Percentiles rank a stretch among this genome's conserved stretches.
These are phyloP conservation scores for Gloeophyllum trabeum DNA, from an alignment of 768 basidiomycete species.

Conservation along the genomic window DNA sequence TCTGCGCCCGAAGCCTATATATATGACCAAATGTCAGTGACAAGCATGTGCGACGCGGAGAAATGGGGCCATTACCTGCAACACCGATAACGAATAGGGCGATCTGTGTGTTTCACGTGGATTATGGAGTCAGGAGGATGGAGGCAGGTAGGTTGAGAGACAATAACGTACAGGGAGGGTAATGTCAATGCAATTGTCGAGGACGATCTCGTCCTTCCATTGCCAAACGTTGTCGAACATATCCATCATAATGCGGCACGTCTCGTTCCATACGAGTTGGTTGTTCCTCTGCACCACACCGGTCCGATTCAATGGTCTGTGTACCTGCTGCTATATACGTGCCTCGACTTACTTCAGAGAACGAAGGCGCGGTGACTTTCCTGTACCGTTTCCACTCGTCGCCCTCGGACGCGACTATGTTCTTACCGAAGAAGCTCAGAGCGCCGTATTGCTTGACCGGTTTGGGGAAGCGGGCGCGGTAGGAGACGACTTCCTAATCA, in stretches of 20 bases:
- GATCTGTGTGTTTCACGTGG: too few relatives aligned
- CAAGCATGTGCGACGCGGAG: too few relatives aligned
- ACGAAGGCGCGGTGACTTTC: slow-evolving; percentile 50
- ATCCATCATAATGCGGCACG: slow-evolving; percentile 18
- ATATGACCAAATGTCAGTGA: too few relatives aligned
- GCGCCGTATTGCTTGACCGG: slow-evolving; percentile 32
- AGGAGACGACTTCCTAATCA: slow-evolving; percentile 42
- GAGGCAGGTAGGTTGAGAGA: neutral
- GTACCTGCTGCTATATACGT: too few relatives aligned
- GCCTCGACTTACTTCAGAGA: slow-evolving; percentile 61
- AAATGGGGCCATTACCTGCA: too few relatives aligned
- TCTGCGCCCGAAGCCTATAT: slow-evolving; percentile 8
- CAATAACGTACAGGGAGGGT: slow-evolving; percentile 9
- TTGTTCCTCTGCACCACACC: slow-evolving; percentile 21
- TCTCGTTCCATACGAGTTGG: slow-evolving; percentile 27
- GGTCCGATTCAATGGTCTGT: neutral
- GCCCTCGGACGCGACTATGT: slow-evolving; percentile 55
- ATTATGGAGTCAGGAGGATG: neutral
- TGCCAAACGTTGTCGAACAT: slow-evolving; percentile 11
- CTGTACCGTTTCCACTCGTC: slow-evolving; percentile 57
- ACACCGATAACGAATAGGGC: slow-evolving; percentile 7
- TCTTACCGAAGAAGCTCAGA: slow-evolving; percentile 42
- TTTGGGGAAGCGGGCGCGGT: slow-evolving; percentile 45
- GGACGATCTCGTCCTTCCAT: slow-evolving; percentile 4
- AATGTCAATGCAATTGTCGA: slow-evolving; percentile 8